These are phyloP conservation scores for Saccharomyces mikatae DNA, from an alignment of 805 yeast genomes.

Conservation along the genomic window DNA sequence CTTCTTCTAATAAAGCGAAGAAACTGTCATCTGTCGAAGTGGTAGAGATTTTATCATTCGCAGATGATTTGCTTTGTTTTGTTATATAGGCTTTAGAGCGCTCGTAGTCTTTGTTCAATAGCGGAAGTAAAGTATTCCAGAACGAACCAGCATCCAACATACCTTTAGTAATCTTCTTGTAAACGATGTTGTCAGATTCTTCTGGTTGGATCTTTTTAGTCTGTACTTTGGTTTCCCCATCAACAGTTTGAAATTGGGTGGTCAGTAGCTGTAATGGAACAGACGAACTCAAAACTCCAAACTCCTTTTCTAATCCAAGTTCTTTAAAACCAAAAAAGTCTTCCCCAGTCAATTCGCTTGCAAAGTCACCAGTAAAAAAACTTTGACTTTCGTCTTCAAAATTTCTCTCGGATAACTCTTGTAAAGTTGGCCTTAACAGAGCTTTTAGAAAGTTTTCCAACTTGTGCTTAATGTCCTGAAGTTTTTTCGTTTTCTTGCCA, in stretches of 20 bases:
- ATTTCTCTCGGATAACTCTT: slow-evolving; percentile 65
- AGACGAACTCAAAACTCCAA: slow-evolving; percentile 71
- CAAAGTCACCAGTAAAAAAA: slow-evolving; percentile 89
- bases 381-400: slow-evolving; percentile 90
- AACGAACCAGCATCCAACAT: slow-evolving; percentile 41
- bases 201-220: slow-evolving; percentile 50
- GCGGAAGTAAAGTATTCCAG: slow-evolving; percentile 50
- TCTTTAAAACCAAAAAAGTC: slow-evolving; percentile 97
- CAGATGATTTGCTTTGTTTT: slow-evolving; percentile 37
- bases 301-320: slow-evolving; percentile 86
- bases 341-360: slow-evolving; percentile 80
- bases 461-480: slow-evolving; percentile 59
- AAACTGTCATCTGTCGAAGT: slow-evolving; percentile 22
- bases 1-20: slow-evolving; percentile 70
- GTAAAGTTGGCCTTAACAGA: slow-evolving; percentile 68
- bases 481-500: slow-evolving; percentile 56
- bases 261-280: slow-evolving; percentile 79
- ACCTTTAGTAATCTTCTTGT: slow-evolving; percentile 44
- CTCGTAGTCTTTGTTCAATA: slow-evolving; percentile 36
- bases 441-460: slow-evolving; percentile 69
- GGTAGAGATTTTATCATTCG: slow-evolving; percentile 27
- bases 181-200: slow-evolving; percentile 52
- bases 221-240: slow-evolving; percentile 49
- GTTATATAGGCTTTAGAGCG: slow-evolving; percentile 37
- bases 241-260: slow-evolving; percentile 51